Base-by-base conservation (phyloP, 116 monocot genomes). In the Zostera marina region DNA sequence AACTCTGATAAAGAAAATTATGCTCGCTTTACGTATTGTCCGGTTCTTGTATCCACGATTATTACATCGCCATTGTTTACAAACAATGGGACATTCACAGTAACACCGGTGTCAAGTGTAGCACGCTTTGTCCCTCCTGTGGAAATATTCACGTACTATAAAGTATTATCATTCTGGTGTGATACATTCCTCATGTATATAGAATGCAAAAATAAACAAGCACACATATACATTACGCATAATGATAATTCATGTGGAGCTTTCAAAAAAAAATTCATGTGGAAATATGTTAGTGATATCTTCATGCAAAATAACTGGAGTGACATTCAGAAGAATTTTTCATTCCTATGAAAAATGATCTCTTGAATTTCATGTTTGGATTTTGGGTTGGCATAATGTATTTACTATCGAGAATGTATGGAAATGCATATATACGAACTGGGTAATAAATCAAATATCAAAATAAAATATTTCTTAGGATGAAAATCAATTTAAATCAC, bases 81-180 rank as follows among this genome's bases (percentile, higher is more conserved):
- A 63, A 96, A 96, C 67, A 87, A 69, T 2, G 94, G 94, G 42
- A 88, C 94, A 46, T 82, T 96, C 45, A 88, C 77, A 20, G 80
- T 72, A 19, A 73, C 85, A 52, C 89, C 89, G 3, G 89, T 89
- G 42, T 85, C 89, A 40, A 96, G 65, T 12, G 77, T 89, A 44
- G 89, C 89, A 42, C 77, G 79, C 43, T 89, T 96, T 58, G 94
- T 71, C 22, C 94, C 89, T 11, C 88, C 94, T 88, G 76, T 45
- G 66, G 42, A 1, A 17, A 22, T 17, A 49, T 63, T 13, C 8
- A 63, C 32, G 5, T 32, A 32, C n/a, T 40, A 25, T 42, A 47
- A 22, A 14, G 22, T 6, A 42, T 43, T 7, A 59, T 22, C 22
- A 59, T 21, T 44, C 3, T 44, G 22, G 2, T 14, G 12, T 21